These are phyloP conservation scores for Paramecium sonneborni DNA, from an alignment of 73 alveolate genomes.

Conservation along the genomic window DNA sequence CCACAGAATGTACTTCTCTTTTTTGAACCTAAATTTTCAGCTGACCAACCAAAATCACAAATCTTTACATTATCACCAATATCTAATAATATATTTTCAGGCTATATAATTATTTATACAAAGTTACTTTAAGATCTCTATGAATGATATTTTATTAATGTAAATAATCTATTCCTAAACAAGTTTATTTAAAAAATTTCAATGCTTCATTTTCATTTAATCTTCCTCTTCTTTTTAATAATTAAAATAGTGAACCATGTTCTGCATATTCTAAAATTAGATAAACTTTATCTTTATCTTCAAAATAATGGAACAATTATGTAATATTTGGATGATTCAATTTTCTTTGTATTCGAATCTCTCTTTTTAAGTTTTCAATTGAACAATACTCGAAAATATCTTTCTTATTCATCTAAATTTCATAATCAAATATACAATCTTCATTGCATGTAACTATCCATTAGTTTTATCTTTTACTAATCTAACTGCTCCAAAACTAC, in stretches of 20 bases:
- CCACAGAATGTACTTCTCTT: slow-evolving; percentile 80
- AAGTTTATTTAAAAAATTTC: slow-evolving; percentile 58
- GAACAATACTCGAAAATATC: slow-evolving; percentile 54
- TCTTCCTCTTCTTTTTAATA: slow-evolving; percentile 20
- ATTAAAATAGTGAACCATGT: slow-evolving; percentile 64
- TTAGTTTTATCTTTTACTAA: slow-evolving; percentile 49
- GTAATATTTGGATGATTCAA: slow-evolving; percentile 89
- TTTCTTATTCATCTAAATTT: slow-evolving; percentile 35
- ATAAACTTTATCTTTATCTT: slow-evolving; percentile 84
- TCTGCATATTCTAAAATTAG: slow-evolving; percentile 80
- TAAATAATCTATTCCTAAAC: slow-evolving; percentile 64
- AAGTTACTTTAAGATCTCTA: slow-evolving; percentile 63
- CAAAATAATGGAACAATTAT: slow-evolving; percentile 84
- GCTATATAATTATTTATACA: slow-evolving; percentile 42
- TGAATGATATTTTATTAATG: slow-evolving; percentile 64
- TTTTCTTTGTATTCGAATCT: slow-evolving; percentile 89
- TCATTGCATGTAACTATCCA: slow-evolving; percentile 50
- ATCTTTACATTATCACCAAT: slow-evolving; percentile 78
- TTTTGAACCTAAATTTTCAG: slow-evolving; percentile 70
- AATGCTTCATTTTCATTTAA: slow-evolving; percentile 66
- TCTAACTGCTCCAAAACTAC: slow-evolving; percentile 51
- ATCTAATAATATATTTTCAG: slow-evolving; percentile 80
- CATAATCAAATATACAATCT: not conserved
- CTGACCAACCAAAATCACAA: slow-evolving; percentile 92
- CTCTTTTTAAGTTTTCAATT: slow-evolving; percentile 69